Evolutionary conservation across 495 filamentous ascomycete genomes (phyloP), one percentile per base, ranked within the genome.

Genomic region (Cercophora samala): DNA sequence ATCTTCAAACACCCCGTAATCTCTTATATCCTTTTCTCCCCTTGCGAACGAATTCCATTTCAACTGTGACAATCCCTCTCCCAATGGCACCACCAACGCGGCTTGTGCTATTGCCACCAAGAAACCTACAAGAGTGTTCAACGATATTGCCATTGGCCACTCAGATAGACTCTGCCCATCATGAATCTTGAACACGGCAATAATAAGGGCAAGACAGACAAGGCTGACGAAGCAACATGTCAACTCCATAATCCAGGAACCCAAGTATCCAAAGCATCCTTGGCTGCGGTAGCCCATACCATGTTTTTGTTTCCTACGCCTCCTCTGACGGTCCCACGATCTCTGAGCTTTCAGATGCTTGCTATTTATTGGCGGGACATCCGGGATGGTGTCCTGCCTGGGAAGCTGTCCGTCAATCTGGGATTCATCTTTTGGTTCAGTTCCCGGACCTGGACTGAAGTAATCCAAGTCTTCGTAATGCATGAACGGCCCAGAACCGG

Each of bases 41-140:
- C 76, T 37, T 1, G 68, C 74, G 65, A 83, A 83, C 77, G 79
- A 83, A 23, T 79, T 80, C 81, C 81, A 83, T 67, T 83, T 85
- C 8, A 84, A 73, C 68, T 83, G 82, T 1, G 75, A 74, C 21
- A 85, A 58, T 9, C 73, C 77, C 61, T 81, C 78, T 3, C 71
- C 74, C 62, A 84, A 64, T 11, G 77, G 72, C 19, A 80, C 75
- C 1, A 75, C 68, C 71, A 85, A 60, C 1, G 66, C 67, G 9
- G 78, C 74, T 62, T 80, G 81, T 66, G 79, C 78, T 15, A 82
- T 68, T 1, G 81, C 81, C 11, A 71, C 74, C 19, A 84, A 65
- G 4, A 85, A 72, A 0, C 81, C 82, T 0, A 85, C 60, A 24
- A 85, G 63, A 1, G 82, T 74, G 69, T 84, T 84, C 53, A 84